Evolutionary conservation across 1,139 yeast genomes (phyloP), one percentile per base, ranked within the genome.

Genomic region (Taiozyma sp.): DNA sequence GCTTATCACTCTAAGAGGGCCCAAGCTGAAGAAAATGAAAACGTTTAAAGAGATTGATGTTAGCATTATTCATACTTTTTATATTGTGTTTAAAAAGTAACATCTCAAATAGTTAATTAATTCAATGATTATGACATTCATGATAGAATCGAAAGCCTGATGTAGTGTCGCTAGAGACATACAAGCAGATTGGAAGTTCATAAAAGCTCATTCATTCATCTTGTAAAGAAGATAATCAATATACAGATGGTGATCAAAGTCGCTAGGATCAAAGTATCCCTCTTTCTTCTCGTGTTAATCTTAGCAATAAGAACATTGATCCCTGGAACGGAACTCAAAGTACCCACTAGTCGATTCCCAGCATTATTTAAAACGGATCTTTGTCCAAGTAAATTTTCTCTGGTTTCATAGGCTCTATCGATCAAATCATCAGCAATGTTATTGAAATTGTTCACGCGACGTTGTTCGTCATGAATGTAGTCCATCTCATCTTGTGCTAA

Each of bases 191-290:
- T 19, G 19, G 19, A 19, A 30, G 6, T 30, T 30, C 34, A 30
- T 32, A 14, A 32, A 14, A 30, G 19, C 6, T 30, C 35, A 32
- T 32, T 14, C 16, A 32, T 37, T 37, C 14, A 37, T 37, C 41
- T 37, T 4, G 79, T 66, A 58, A 85, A 83, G 62, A 84, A 81
- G 54, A 91, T 68, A 14, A 88, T 67, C 47, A 91, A 62, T 30
- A 90, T 83, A 71, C 98, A 88, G 35, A 79, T 57, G 5, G 91
- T 77, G 46, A 90, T 85, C 47, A 93, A 77, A 6, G 76, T 60
- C 4, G 96, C 95, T 65, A 93, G 70, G n/a, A 93, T 87, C 44
- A 93, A 66, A 22, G 95, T 85, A 65, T 93, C 96, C 56, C 97
- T 80, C 70, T 85, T 87, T 68, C 93, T 84, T 61, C 98, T 76